Evolutionary conservation across 2,329 filamentous ascomycete species (phyloP).

Genomic region (Cordyceps militaris): DNA sequence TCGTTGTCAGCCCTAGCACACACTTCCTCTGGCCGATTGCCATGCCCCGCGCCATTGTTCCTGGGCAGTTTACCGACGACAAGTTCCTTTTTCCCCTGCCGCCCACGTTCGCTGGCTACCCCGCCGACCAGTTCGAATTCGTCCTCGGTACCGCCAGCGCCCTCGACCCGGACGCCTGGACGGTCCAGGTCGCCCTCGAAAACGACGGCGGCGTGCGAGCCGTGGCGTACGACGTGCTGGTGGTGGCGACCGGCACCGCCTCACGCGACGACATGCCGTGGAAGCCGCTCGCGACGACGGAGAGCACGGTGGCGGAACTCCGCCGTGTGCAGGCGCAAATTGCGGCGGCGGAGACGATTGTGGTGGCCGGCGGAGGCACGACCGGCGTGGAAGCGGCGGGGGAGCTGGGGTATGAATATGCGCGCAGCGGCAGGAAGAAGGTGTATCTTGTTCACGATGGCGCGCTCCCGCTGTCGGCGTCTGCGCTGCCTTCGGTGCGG

Average conservation of each 20-base stretch:
- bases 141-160: conserved; percentile 40
- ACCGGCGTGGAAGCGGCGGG: conserved; percentile 46
- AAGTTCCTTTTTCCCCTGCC: conserved; percentile 29
- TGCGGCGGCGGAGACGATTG: conserved; percentile 37
- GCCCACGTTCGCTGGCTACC: conserved; percentile 42
- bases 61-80: conserved; percentile 37
- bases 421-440: conserved; percentile 35
- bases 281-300: conserved; percentile 38
- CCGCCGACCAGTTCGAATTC: conserved; percentile 42
- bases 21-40: conserved; percentile 45
- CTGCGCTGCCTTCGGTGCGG: conserved; percentile 30
- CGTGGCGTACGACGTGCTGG: conserved; percentile 43
- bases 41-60: conserved; percentile 39
- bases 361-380: conserved; percentile 44
- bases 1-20: conserved; percentile 40
- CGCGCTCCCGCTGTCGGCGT: conserved; percentile 31
- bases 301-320: conserved; percentile 34
- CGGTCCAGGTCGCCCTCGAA: conserved; percentile 33
- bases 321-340: conserved; percentile 31
- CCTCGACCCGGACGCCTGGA: conserved; percentile 35
- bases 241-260: conserved; percentile 48
- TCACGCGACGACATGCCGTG: conserved; percentile 40
- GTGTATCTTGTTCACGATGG: conserved; percentile 37
- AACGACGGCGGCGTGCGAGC: conserved; percentile 23
- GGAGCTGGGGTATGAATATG: conserved; percentile 44